Conservation (phyloP, 2,329 filamentous ascomycete genomes). For the Aspergillus quadrilineatus region DNA sequence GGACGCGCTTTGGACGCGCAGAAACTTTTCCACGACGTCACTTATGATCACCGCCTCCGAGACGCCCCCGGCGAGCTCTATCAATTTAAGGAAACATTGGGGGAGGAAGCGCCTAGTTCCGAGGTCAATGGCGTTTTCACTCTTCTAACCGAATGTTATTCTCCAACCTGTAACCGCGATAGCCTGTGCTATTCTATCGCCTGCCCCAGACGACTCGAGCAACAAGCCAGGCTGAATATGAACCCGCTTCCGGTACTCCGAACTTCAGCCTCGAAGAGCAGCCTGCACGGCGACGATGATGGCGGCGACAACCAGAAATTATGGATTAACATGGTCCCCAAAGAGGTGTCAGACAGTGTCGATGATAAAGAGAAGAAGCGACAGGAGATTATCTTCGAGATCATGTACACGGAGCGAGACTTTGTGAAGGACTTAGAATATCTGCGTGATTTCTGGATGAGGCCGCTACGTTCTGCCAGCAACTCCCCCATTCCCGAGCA, state of each 20-base stretch:
- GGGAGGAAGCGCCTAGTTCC: constrained; percentile 66
- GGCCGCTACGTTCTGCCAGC: constrained; percentile 75
- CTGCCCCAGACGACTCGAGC: constrained; percentile 87
- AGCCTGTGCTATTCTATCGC: constrained; percentile 97
- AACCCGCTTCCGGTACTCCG: constrained; percentile 88
- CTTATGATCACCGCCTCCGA: constrained; percentile 91
- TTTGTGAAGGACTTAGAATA: constrained; percentile 99
- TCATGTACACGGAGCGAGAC: constrained; percentile 97
- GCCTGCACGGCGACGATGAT: constrained; percentile 75
- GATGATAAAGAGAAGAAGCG: constrained; percentile 93
- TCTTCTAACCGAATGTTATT: constrained; percentile 94
- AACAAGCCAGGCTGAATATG: constrained; percentile 89
- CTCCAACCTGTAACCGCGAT: constrained; percentile 92
- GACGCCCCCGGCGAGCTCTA: constrained; percentile 96
- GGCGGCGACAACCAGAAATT: constrained; percentile 95
- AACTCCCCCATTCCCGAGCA: constrained; percentile 85
- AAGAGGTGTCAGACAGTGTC: constrained; percentile 87
- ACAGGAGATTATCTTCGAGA: constrained; percentile 95
- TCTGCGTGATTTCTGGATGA: constrained; percentile 96
- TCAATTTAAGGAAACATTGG: constrained; percentile 89
- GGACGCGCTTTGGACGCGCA: constrained; percentile 93
- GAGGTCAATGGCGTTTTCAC: constrained; percentile 96
- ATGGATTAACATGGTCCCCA: constrained; percentile 98
- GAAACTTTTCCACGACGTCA: constrained; percentile 99
- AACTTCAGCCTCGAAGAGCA: constrained; percentile 66